Percentiles rank a stretch among this genome's conserved stretches.
Conservation (phyloP, 1,284 basidiomycete species). For the Mycena citricolor region DNA sequence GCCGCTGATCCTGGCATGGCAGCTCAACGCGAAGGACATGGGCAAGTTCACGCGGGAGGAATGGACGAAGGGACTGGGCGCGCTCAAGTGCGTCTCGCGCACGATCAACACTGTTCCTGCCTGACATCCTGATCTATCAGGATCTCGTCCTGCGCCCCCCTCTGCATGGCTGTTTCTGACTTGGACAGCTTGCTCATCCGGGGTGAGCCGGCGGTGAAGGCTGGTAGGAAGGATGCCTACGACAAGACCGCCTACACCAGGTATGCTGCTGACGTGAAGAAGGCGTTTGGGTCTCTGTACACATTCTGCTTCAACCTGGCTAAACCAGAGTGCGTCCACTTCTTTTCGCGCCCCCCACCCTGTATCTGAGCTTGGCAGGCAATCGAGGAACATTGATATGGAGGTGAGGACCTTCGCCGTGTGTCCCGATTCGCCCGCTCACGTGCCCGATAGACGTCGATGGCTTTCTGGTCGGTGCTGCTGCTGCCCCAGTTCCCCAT, state of each 20-base stretch:
- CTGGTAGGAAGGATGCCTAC: conserved; percentile 49
- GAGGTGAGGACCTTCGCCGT: conserved; percentile 47
- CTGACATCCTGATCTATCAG: conserved; percentile 37
- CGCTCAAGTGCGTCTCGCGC: conserved; percentile 58
- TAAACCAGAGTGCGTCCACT: conserved; percentile 59
- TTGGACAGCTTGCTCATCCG: conserved; percentile 62
- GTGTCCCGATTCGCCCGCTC: conserved; percentile 3
- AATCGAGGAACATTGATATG: conserved; percentile 74
- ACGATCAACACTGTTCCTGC: conserved; percentile 1
- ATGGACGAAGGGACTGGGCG: conserved; percentile 61
- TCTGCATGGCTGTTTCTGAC: conserved; percentile 55
- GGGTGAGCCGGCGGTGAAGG: conserved; percentile 39
- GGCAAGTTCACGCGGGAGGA: conserved; percentile 63
- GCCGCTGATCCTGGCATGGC: conserved; percentile 74
- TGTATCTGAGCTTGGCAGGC: conserved; percentile 36
- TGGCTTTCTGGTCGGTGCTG: conserved; percentile 72
- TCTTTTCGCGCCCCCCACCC: neutral
- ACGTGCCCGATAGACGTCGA: conserved; percentile 53
- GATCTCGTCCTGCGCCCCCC: conserved; percentile 51
- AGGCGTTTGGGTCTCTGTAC: conserved; percentile 64
- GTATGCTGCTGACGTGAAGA: conserved; percentile 48
- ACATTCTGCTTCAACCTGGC: conserved; percentile 65
- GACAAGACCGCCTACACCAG: conserved; percentile 51
- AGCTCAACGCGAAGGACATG: conserved; percentile 65
- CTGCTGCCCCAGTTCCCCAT: conserved; percentile 63